These are phyloP conservation scores for Penicillium coffeae DNA, from an alignment of 495 filamentous ascomycete species.

Conservation along the genomic window DNA sequence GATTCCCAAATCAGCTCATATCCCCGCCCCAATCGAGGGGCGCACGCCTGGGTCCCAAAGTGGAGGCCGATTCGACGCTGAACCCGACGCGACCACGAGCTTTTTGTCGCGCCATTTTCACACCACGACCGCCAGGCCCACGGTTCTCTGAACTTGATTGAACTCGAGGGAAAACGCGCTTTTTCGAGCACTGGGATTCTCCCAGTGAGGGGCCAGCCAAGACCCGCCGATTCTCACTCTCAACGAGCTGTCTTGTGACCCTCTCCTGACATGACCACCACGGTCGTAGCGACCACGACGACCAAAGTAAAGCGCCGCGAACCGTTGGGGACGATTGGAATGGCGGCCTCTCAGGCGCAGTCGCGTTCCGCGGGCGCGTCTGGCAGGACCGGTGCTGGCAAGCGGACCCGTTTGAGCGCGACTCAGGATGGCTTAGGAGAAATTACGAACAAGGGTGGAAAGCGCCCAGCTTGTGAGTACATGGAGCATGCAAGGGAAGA, in stretches of 20 bases:
- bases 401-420: conserved; percentile 39
- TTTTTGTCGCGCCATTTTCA: conserved; percentile 3
- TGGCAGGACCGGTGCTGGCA: conserved; percentile 21
- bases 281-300: conserved; percentile 36
- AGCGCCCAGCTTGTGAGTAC: conserved; percentile 47
- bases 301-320: conserved; percentile 44
- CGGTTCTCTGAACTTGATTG: too few species aligned
- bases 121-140: too few species aligned
- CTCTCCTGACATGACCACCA: conserved; percentile 46
- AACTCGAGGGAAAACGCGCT: conserved; percentile 10
- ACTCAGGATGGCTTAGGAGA: conserved; percentile 35
- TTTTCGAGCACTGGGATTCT: not conserved
- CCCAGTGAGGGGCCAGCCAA: not conserved
- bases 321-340: conserved; percentile 40
- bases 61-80: not conserved
- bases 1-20: not conserved
- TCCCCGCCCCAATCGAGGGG: conserved; percentile 1
- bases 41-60: not conserved
- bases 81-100: conserved; percentile 2
- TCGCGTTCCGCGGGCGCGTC: conserved; percentile 36
- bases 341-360: conserved; percentile 44
- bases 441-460: conserved; percentile 27
- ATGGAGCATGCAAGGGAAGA: not conserved
- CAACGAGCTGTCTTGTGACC: conserved; percentile 9
- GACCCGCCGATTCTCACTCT: conserved; percentile 1